Evolutionary conservation across 306 rosid species (phyloP), one percentile per base, ranked within the genome.

Genomic region (Pueraria montana): DNA sequence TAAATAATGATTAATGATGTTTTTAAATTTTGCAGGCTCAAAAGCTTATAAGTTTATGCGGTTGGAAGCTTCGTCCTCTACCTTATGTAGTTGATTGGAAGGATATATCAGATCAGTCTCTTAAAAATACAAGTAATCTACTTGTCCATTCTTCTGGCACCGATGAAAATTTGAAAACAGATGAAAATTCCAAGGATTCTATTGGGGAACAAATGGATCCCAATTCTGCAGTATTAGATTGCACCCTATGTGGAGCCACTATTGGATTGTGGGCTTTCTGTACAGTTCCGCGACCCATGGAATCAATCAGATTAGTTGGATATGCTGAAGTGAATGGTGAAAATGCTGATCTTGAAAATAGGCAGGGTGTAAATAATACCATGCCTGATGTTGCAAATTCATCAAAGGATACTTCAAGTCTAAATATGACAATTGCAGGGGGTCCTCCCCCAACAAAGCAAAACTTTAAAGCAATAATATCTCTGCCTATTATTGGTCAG

Each of bases 391-490:
- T 76, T 88, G 86, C 85, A 76, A 82, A 81, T 78, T 84, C 83
- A 67, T 86, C 92, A 13, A 89, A 87, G 80, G 87, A 82, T 72
- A 74, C 82, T 36, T 75, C 86, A 11, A 89, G 82, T 84, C 91
- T 96, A 74, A 90, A 85, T 76, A 83, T 89, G 84, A 96, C 99
- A 50, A 96, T 96, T 79, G 99, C 99, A 6, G 99, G 99, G 88
- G 99, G 99, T 12, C 99, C 98, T 90, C 90, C 94, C 63, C 99
- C 99, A 76, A 88, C 96, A 70, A 87, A 86, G 80, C 99, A 96
- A 87, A 90, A 89, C 74, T 96, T 93, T 70, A 96, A 91, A 87
- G 97, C 98, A 73, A 87, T 88, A 72, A 91, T 93, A 78, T 92
- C 95, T 30, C 73, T 94, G 78, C 98, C 99, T 80, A 86, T 96